Conservation (phyloP, 1,139 yeast species). For the Sugiyamaella castrensis region DNA sequence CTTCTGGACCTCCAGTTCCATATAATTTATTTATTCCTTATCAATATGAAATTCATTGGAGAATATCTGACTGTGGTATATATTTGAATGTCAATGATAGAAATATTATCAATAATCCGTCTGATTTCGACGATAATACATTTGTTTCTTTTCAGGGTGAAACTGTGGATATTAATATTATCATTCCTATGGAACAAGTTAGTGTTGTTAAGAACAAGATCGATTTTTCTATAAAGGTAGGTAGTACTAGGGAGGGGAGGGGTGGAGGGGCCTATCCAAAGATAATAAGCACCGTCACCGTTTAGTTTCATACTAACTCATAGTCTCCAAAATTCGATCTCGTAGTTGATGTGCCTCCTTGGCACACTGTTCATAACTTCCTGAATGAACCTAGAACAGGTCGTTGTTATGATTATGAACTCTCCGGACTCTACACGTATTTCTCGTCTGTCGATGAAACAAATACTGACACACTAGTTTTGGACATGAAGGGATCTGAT, state of each 20-base stretch:
- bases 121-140: slow-evolving; percentile 76
- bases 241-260: no score
- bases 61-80: slow-evolving; percentile 53
- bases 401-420: slow-evolving; percentile 55
- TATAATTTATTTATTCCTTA: slow-evolving; percentile 77
- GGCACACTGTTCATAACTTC: slow-evolving; percentile 84
- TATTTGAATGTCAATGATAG: slow-evolving; percentile 79
- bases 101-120: slow-evolving; percentile 83
- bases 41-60: slow-evolving; percentile 61
- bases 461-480: slow-evolving; percentile 64
- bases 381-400: slow-evolving; percentile 63
- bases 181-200: slow-evolving; percentile 61
- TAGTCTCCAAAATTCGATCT: slow-evolving; percentile 60
- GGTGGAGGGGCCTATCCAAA: no score
- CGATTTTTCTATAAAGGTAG: slow-evolving; percentile 44
- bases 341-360: slow-evolving; percentile 74
- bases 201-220: slow-evolving; percentile 57
- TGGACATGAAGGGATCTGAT: slow-evolving; percentile 62
- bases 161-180: slow-evolving; percentile 46
- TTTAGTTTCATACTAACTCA: slow-evolving; percentile 6
- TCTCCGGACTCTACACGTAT: slow-evolving; percentile 67
- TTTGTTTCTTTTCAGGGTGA: slow-evolving; percentile 73
- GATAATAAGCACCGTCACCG: no score
- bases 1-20: slow-evolving; percentile 64
- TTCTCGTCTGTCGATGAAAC: slow-evolving; percentile 58